Conservation (phyloP, 1,284 basidiomycete genomes). For the Ceratobasidium sp. region DNA sequence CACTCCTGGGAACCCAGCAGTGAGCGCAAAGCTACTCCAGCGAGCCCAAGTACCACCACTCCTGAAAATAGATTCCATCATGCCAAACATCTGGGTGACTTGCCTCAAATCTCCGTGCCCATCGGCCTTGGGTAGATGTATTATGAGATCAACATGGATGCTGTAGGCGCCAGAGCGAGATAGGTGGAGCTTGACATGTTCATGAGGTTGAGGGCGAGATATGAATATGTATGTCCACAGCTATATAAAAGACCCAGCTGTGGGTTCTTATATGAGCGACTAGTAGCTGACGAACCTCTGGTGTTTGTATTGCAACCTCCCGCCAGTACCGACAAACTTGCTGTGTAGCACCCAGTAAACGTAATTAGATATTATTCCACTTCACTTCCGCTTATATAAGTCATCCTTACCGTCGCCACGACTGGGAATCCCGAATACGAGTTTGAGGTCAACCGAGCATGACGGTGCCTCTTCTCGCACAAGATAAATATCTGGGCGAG, state of each 20-base stretch:
- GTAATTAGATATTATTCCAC: not conserved
- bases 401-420: not conserved
- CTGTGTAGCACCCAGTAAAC: not conserved
- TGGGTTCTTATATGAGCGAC: not conserved
- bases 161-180: not conserved
- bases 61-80: not conserved
- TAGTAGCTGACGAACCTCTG: not conserved
- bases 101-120: too few species aligned
- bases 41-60: not conserved
- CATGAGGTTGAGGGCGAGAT: not conserved
- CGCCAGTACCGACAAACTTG: conserved; percentile 1
- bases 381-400: not conserved
- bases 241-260: not conserved
- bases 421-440: not conserved
- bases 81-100: not conserved
- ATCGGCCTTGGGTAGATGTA: not conserved
- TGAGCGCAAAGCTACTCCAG: not conserved
- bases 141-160: not conserved
- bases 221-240: conserved; percentile 3
- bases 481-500: conserved; percentile 6
- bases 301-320: not conserved
- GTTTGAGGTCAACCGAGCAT: not conserved
- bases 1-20: not conserved
- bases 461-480: not conserved
- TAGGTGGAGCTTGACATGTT: not conserved